A percentile compares a stretch with the other conserved stretches of the same genome.
These are phyloP conservation scores for Primulina eburnea DNA, from an alignment of 257 asterid species.

Conservation along the genomic window DNA sequence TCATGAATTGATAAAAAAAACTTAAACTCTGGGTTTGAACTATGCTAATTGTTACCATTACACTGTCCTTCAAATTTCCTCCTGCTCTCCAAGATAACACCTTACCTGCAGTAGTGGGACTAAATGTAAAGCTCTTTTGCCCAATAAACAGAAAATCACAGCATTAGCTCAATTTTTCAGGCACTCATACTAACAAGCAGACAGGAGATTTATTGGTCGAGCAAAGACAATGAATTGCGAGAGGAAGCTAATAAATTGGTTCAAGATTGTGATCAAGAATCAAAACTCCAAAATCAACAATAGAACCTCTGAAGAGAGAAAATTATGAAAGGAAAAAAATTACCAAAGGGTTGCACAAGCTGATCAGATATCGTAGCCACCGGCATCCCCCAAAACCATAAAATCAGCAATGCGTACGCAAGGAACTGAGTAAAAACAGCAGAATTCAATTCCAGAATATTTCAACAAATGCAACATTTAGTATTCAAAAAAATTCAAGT, in stretches of 20 bases:
- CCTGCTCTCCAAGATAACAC: too few species aligned
- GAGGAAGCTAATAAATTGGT: neutral
- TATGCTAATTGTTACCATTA: slow-evolving; percentile 50
- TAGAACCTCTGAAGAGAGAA: too few species aligned
- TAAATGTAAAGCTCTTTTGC: too few species aligned
- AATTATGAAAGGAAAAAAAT: neutral
- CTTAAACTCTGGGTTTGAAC: slow-evolving; percentile 2
- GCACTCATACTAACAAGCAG: slow-evolving; percentile 10
- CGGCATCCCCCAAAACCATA: slow-evolving; percentile 89
- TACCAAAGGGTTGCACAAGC: slow-evolving; percentile 98
- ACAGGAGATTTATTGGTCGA: slow-evolving; percentile 7
- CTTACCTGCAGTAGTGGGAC: too few species aligned
- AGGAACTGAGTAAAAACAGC: slow-evolving; percentile 40
- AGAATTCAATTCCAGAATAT: slow-evolving; percentile 2
- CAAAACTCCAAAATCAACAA: neutral
- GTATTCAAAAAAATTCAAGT: slow-evolving; percentile 21
- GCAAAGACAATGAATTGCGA: slow-evolving; percentile 6
- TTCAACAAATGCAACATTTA: slow-evolving; percentile 6
- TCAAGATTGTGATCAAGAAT: neutral
- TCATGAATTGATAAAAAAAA: neutral
- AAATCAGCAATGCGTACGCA: slow-evolving; percentile 43
- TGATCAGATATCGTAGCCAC: slow-evolving; percentile 71
- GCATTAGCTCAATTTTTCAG: slow-evolving; percentile 10
- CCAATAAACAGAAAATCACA: slow-evolving; percentile 5
- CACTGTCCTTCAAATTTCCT: slow-evolving; percentile 47